Evolutionary conservation across 441 rosid species (phyloP), one percentile per base, ranked within the genome.

Genomic region (Cnidoscolus chayamansa): DNA sequence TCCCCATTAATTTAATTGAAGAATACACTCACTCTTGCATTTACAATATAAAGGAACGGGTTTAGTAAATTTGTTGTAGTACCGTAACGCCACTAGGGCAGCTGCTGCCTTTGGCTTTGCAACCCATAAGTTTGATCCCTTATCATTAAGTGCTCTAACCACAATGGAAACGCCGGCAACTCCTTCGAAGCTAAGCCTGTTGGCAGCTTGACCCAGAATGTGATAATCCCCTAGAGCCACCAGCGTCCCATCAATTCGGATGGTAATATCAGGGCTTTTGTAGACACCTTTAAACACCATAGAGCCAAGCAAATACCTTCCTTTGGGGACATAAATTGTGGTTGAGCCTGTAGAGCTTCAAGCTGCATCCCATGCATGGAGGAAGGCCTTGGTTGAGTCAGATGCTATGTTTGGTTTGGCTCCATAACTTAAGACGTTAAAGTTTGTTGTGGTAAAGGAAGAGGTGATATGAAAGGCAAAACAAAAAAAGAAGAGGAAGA

Each of bases 21-120:
- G 4, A 50, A 15, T 50, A 13, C 1, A 50, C 15, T 3, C 19
- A 2, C 10, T 1, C 13, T 3, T 4, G 11, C 2, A 57, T 57
- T 57, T 10, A 57, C 8, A 25, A 9, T 2, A 20, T 19, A 8
- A 10, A 57, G 10, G 3, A 1, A 20, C 1, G 12, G 31, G 12
- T 7, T 19, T 56, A 19, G 31, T 25, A 25, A 25, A 25, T 25
- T 25, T n/a, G 30, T 10, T 55, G 10, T 17, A 55, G 32, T 84
- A 84, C 86, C 83, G 89, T 86, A 63, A 88, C 87, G 17, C 92
- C 88, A 25, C 45, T 59, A 47, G 87, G 89, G 74, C 89, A 86
- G 47, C 63, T 17, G 1, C 25, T 37, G 62, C 77, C 72, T 16
- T 72, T 55, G 43, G 77, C 81, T 20, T 88, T 84, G 50, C 88